These are phyloP conservation scores for Biscutella laevigata DNA, from an alignment of 441 rosid species.

Conservation along the genomic window DNA sequence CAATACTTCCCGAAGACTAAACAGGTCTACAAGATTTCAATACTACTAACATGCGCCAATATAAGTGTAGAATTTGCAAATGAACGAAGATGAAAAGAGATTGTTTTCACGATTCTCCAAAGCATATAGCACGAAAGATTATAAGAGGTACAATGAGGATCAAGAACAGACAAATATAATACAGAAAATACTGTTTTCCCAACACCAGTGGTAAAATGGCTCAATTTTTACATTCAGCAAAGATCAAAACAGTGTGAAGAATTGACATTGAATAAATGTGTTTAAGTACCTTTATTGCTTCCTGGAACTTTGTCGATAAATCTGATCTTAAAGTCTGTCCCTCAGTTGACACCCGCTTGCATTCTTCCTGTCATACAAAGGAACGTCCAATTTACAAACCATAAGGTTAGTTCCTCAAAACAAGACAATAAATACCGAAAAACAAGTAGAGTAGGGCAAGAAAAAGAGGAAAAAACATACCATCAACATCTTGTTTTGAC, in stretches of 20 bases:
- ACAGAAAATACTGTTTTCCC: background rate
- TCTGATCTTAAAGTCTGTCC: constrained; percentile 82
- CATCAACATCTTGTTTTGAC: constrained; percentile 89
- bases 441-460: background rate
- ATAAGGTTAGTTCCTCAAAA: background rate
- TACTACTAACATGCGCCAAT: background rate
- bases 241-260: background rate
- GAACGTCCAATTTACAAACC: background rate
- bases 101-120: background rate
- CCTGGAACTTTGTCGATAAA: constrained; percentile 77
- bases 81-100: background rate
- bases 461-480: constrained; percentile 29
- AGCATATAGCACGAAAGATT: background rate
- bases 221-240: background rate
- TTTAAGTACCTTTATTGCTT: constrained; percentile 70
- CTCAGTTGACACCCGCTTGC: constrained; percentile 76
- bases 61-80: background rate
- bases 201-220: background rate
- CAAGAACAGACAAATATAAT: background rate
- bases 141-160: background rate
- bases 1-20: background rate
- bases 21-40: background rate
- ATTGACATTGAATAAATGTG: background rate
- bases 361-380: constrained; percentile 60
- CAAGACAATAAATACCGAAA: background rate